phyloP scores from a whole-genome alignment of 106 monocot species.

The Acorus gramineus region DNA sequence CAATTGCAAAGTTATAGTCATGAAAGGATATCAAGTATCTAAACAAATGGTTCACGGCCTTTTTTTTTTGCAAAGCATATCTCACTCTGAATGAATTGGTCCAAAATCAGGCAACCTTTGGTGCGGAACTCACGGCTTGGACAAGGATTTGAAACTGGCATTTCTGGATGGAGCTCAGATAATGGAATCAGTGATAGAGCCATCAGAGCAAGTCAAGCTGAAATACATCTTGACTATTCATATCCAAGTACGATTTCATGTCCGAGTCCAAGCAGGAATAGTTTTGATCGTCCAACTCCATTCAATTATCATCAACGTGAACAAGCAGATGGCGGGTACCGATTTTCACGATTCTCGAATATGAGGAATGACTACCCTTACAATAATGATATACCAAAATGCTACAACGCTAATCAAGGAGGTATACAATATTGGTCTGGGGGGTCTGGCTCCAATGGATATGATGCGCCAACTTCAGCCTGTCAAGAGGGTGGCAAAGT shows the following conservation, averaged over 20 bases:
- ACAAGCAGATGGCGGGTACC: not conserved
- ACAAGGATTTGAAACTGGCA: not conserved
- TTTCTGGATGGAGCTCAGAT: conserved; percentile 7
- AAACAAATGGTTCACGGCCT: no score
- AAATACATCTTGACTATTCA: conserved; percentile 6
- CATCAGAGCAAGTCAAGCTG: conserved; percentile 1
- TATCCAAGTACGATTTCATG: conserved; percentile 35
- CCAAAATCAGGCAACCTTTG: no score
- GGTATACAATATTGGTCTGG: not conserved
- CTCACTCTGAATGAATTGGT: no score
- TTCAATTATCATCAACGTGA: not conserved
- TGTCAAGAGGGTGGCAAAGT: not conserved
- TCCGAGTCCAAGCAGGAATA: conserved; percentile 38
- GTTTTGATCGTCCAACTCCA: not conserved
- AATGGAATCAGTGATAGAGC: conserved; percentile 5
- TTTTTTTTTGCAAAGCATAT: no score
- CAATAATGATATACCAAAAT: not conserved
- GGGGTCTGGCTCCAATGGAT: conserved; percentile 5
- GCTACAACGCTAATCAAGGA: not conserved
- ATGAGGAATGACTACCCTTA: conserved; percentile 4
- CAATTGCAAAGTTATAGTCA: no score
- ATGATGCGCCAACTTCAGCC: not conserved
- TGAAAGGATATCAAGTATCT: no score
- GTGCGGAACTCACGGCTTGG: no score
- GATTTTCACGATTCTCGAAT: conserved; percentile 3